Conservation (phyloP, 106 monocot species). For the Acanthochlamys bracteata region DNA sequence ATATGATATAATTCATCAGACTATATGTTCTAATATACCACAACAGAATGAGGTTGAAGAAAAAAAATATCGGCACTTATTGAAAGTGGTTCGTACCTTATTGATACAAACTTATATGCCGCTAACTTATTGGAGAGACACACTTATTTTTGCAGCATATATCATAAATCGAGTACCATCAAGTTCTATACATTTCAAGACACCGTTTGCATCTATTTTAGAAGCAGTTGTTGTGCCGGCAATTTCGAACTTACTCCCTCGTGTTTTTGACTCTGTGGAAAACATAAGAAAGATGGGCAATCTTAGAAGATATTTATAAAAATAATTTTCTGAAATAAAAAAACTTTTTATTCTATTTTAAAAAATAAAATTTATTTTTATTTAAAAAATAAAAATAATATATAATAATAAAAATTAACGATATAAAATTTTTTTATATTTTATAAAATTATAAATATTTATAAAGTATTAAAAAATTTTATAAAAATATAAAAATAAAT, state of each 20-base stretch:
- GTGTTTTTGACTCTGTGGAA: slow-evolving; percentile 3
- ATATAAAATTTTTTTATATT: too few relatives aligned
- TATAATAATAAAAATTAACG: too few relatives aligned
- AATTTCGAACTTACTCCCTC: not conserved
- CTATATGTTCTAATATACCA: not conserved
- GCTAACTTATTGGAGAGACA: not conserved
- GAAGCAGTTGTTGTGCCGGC: not conserved
- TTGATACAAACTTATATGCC: not conserved
- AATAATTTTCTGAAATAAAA: too few relatives aligned
- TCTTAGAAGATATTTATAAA: too few relatives aligned
- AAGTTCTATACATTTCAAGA: not conserved
- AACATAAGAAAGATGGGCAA: too few relatives aligned
- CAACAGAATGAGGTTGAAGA: slow-evolving; percentile 2
- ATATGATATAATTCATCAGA: not conserved
- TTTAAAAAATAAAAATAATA: too few relatives aligned
- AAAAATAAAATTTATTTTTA: too few relatives aligned
- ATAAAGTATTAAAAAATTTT: too few relatives aligned
- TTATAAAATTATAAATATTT: too few relatives aligned
- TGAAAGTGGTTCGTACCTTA: not conserved
- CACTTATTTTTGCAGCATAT: not conserved
- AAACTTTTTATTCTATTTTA: too few relatives aligned
- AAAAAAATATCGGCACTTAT: not conserved
- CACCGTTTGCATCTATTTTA: not conserved
- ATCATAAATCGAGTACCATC: slow-evolving; percentile 6
- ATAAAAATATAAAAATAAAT: too few relatives aligned